Evolutionary conservation across 768 basidiomycete species (phyloP).

Genomic region (Podaxis rugospora): DNA sequence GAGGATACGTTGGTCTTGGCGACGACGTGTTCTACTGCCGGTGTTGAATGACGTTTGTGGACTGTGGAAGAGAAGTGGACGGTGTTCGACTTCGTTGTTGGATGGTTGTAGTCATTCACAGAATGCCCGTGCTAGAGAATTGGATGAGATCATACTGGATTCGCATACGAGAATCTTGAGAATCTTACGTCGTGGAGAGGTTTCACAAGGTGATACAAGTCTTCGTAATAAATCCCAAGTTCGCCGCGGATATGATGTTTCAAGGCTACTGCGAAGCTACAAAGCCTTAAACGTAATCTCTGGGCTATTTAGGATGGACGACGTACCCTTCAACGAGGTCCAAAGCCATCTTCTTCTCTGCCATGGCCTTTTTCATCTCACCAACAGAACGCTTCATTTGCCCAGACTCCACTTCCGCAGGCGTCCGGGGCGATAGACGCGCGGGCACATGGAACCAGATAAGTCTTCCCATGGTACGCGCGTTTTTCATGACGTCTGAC

Average conservation of each 20-base stretch:
- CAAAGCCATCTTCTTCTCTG: slow-evolving; percentile 56
- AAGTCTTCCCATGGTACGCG: slow-evolving; percentile 45
- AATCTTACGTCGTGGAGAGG: slow-evolving; percentile 50
- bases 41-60: slow-evolving; percentile 22
- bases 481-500: slow-evolving; percentile 51
- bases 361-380: slow-evolving; percentile 49
- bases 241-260: slow-evolving; percentile 66
- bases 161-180: not conserved
- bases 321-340: slow-evolving; percentile 55
- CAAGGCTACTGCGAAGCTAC: slow-evolving; percentile 49
- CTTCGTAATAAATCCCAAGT: slow-evolving; percentile 57
- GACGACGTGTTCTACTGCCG: slow-evolving; percentile 1
- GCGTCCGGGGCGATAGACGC: slow-evolving; percentile 35
- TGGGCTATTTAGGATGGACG: not conserved
- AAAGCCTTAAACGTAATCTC: not conserved
- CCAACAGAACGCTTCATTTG: slow-evolving; percentile 27
- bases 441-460: slow-evolving; percentile 63
- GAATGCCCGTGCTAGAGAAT: slow-evolving; percentile 28
- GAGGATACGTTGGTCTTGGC: slow-evolving; percentile 7
- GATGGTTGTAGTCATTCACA: not conserved
- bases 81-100: not conserved
- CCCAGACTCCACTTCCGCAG: slow-evolving; percentile 30
- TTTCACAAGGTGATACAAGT: slow-evolving; percentile 51
- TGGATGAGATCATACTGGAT: not conserved
- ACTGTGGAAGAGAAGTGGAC: slow-evolving; percentile 8